These are phyloP conservation scores for Nicotiana otophora DNA, from an alignment of 257 asterid genomes.

Conservation along the genomic window DNA sequence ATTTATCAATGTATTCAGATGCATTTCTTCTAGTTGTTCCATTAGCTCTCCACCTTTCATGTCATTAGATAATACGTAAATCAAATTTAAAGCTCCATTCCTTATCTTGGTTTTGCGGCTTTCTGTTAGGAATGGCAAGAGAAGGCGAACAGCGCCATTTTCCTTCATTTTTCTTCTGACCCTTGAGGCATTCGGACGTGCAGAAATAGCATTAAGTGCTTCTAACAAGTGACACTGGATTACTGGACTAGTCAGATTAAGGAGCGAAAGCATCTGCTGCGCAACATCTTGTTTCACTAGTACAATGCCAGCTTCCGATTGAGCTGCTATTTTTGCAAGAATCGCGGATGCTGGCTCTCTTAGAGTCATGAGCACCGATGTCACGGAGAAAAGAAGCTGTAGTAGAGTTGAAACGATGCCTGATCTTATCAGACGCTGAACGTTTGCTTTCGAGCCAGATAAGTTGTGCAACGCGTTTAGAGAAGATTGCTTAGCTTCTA, in stretches of 20 bases:
- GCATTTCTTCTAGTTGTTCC: slow-evolving; percentile 48
- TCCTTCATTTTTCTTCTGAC: slow-evolving; percentile 67
- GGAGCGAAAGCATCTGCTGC: slow-evolving; percentile 87
- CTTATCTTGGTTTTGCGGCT: slow-evolving; percentile 32
- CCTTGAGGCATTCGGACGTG: slow-evolving; percentile 43
- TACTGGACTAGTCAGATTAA: slow-evolving; percentile 64
- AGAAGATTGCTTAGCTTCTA: slow-evolving; percentile 72
- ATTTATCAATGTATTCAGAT: slow-evolving; percentile 30
- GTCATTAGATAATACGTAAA: slow-evolving; percentile 42
- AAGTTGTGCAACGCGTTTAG: slow-evolving; percentile 56
- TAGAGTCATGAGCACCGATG: slow-evolving; percentile 74
- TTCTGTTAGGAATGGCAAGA: slow-evolving; percentile 54
- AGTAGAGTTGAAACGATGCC: slow-evolving; percentile 53
- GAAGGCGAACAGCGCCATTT: slow-evolving; percentile 60
- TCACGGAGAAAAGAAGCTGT: slow-evolving; percentile 91
- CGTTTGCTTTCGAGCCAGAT: slow-evolving; percentile 48
- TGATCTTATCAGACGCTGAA: slow-evolving; percentile 43
- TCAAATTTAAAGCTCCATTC: slow-evolving; percentile 44
- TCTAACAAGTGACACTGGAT: slow-evolving; percentile 67
- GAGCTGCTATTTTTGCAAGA: slow-evolving; percentile 69
- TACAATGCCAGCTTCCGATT: slow-evolving; percentile 41
- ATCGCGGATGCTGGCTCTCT: slow-evolving; percentile 92
- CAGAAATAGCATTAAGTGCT: slow-evolving; percentile 61
- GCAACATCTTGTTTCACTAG: slow-evolving; percentile 59
- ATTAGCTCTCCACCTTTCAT: slow-evolving; percentile 35